Base-by-base conservation (phyloP, 1,139 yeast genomes). In the Kluyveromyces sp. region DNA sequence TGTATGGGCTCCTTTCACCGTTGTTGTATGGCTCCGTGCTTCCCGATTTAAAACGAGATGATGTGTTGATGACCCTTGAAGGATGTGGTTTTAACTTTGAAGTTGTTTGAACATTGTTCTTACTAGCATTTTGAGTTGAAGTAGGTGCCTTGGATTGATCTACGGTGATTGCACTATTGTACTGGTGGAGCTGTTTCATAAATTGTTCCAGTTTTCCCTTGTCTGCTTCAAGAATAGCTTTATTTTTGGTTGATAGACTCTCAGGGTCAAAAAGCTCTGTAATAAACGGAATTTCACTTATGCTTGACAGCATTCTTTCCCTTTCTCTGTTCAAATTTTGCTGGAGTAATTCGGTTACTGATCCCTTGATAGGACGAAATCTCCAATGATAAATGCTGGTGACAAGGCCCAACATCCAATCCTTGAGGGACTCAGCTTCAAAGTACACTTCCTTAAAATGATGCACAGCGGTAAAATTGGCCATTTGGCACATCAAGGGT, bases 211-310 rank as follows among this genome's bases (percentile, higher is more conserved):
- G 40, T 11, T 46, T 36, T 11, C 33, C 38, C 32, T 49, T 44
- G 2, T 58, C 52, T 19, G 41, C 43, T 29, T 53, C 53, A 12
- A 60, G 39, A 3, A 50, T 28, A 3, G 51, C 50, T 3, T 30
- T 33, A 40, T 57, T 58, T n/a, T 28, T 41, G 30, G 40, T 41
- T 2, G 26, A 37, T 2, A 54, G 34, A 2, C 37, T 35, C 1
- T 39, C 39, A 20, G 47, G 33, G 46, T 57, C 56, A 30, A 55
- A 46, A 13, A 60, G 44, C 34, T 44, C 48, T 4, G 44, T 46
- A 4, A 49, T 29, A 31, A 50, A 47, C 8, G 54, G 50, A 3
- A 49, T 20, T 39, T 54, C 55, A 20, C 42, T 39, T 1, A 57
- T 22, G 11, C 29, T 22, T 2, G 35, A 31, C 3, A 16, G 13